Base-by-base conservation (phyloP, 2,329 filamentous ascomycete species). In the Hirsutella rhossiliensis region DNA sequence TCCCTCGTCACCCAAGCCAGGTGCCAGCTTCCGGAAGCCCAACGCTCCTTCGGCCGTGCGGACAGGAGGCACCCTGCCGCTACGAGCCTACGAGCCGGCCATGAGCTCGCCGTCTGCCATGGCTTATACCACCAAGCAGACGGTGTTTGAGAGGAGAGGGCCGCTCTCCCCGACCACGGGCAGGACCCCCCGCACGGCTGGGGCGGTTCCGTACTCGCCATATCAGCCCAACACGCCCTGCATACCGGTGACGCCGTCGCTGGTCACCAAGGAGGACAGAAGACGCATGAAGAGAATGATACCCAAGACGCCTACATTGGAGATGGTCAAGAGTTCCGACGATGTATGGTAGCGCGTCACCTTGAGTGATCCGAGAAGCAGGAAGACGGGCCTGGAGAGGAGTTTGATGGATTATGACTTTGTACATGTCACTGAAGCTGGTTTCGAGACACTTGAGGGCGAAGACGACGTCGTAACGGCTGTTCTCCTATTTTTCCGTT, bases 171-270 rank as follows among this genome's bases (percentile, higher is more conserved):
- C 80, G 3, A 63, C 62, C 0, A 76, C 73, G 1, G 67, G 77
- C 20, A 75, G 73, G 39, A 82, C 78, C 3, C 84, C 83, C 0
- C 75, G 68, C 58, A 78, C 73, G 2, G 77, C 75, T 5, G 71
- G 68, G 19, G 71, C 77, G 1, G 74, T 80, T 19, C 84, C 84
- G 2, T 89, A 89, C 61, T 79, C 76, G 44, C 83, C 85, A 0
- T 90, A 89, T 53, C 85, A 89, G 67, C 85, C 85, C 1, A 85
- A 81, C 57, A 84, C 81, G 7, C 83, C 84, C 1, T 69, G 85
- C 40, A 73, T 87, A 42, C 85, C 85, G 1, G 76, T 89, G 41
- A 88, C 85, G 28, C 84, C 85, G n/a, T 78, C 76, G 18, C 64
- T 90, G 40, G 78, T 86, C 15, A 86, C 79, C 20, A 78, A 72